phyloP scores from a whole-genome alignment of 345 rosid species.

The Aegle marmelos region DNA sequence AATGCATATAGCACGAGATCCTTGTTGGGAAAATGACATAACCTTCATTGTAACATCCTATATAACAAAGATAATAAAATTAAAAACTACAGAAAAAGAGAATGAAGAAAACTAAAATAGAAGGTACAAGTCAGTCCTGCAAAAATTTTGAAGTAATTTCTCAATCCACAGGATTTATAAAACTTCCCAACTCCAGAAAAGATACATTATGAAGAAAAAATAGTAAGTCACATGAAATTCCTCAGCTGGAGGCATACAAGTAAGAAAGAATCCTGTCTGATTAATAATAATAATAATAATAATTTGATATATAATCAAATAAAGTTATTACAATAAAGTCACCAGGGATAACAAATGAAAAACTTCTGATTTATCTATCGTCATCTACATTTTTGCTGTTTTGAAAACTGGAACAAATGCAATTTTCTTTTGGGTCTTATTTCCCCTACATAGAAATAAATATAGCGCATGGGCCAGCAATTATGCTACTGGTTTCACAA shows the following conservation, averaged over 20 bases:
- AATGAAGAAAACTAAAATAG: neutral
- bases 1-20: slow-evolving; percentile 77
- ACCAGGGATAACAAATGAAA: neutral
- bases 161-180: neutral
- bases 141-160: neutral
- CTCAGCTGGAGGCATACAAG: neutral
- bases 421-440: neutral
- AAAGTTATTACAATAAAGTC: neutral
- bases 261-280: neutral
- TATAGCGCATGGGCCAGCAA: neutral
- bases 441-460: neutral
- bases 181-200: neutral
- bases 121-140: neutral
- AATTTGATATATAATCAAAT: neutral
- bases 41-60: slow-evolving; percentile 95
- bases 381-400: neutral
- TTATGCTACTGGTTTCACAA: neutral
- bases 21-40: slow-evolving; percentile 86
- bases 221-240: neutral
- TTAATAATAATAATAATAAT: neutral
- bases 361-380: neutral
- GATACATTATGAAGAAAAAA: neutral
- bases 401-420: neutral
- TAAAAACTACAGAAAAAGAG: neutral
- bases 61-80: slow-evolving; percentile 26